Base-by-base conservation (phyloP, 2,329 filamentous ascomycete species). In the Penicillium frequentans region DNA sequence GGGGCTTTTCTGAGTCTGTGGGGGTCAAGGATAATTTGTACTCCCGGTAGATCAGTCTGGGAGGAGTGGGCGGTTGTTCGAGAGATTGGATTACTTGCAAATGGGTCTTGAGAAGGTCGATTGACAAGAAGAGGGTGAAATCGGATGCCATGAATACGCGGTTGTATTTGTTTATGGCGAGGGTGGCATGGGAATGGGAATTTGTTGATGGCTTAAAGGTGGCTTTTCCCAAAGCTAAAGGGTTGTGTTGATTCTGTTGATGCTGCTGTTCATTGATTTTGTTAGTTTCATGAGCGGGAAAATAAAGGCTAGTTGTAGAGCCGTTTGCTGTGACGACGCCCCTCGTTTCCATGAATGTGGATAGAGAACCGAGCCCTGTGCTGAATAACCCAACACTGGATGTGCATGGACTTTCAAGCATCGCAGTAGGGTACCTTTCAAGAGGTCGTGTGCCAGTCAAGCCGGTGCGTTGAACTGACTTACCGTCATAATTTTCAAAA, bases 331-430 rank as follows among this genome's bases (percentile, higher is more conserved):
- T 74, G 2, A 57, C 56, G 7, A 31, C 47, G 24, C 79, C 77
- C 53, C 79, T 77, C 8, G 80, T 69, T 49, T 79, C 73, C 74
- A 85, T 81, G 61, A 83, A 86, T 27, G 76, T 79, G 5, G 78
- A 73, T 29, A 85, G 64, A 3, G 79, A 78, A 9, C 70, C 71
- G 1, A 60, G 77, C 78, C 46, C 46, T 23, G 21, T 33, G 9
- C n/a, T 33, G n/a, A 13, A 19, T 3, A 8, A 11, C 13, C 27
- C 27, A 7, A 10, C 7, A 19, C 31, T 33, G 21, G 44, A 27
- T 14, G n/a, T 16, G 27, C 3, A 2, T 23, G 27, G 23, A 23
- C 2, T 9, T 23, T 9, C 29, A 35, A 21, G 27, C 27, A 14
- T 4, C 11, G 26, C 27, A 13, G 29, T 21, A 21, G 19, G 19